Base-by-base conservation (phyloP, 805 yeast genomes). In the Yarrowia deformans region DNA sequence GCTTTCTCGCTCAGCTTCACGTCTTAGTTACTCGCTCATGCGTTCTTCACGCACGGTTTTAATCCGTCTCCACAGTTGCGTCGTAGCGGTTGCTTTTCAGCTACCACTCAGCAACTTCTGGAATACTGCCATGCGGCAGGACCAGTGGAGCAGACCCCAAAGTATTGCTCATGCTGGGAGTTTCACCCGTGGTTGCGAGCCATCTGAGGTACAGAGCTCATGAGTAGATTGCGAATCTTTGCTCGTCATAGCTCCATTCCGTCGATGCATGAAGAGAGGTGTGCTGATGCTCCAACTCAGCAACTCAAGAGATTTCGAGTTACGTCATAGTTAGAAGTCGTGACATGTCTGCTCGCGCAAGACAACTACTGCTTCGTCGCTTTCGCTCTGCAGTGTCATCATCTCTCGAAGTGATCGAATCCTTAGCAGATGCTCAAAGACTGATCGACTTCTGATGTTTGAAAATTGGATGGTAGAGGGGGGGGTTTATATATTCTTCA, bases 401-500 rank as follows among this genome's bases (percentile, higher is more conserved):
- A 39, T 39, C 42, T 39, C 16, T 23, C 50, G 50, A 46, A 46
- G 50, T 23, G 50, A 23, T 46, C 50, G 16, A 46, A 46, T 46
- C 50, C 50, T 46, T 46, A 46, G 50, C 50, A 8, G 16, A 23
- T 23, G 34, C 50, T 46, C 50, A 46, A n/a, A 46, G 50, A 46
- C 50, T 46, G 50, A 46, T 46, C 50, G 34, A 46, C 50, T 46
- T 46, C 35, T 48, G 52, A 48, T 29, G 34, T 8, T 10, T 10
- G 14, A 48, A 29, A 14, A 14, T 5, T 14, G 18, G 52, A 23
- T 8, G 3, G 12, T 14, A 9, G 14, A 5, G 39, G 55, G 55
- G 55, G 55, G 55, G 55, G 55, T 49, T 49, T 49, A 49, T 49
- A 49, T 49, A 49, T 49, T 49, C 37, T 49, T 49, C 8, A 14